Evolutionary conservation across 371 early-diverging fungal species (phyloP).

Genomic region (Mortierella sp.): DNA sequence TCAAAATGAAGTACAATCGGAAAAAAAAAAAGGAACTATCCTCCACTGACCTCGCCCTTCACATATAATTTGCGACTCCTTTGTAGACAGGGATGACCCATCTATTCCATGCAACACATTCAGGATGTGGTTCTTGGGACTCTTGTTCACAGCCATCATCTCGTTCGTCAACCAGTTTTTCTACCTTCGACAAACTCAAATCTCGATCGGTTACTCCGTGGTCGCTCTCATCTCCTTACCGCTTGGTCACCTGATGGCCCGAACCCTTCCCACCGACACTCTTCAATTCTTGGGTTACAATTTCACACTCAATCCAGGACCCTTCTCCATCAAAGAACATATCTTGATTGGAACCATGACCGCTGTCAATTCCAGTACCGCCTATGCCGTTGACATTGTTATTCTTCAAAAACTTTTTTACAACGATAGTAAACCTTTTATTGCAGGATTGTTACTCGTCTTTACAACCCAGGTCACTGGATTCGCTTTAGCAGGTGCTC

Average conservation of each 20-base stretch:
- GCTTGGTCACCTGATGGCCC: slow-evolving; percentile 69
- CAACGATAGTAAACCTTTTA: slow-evolving; percentile 66
- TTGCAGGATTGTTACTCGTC: slow-evolving; percentile 67
- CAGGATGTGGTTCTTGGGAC: slow-evolving; percentile 73
- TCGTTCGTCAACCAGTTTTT: slow-evolving; percentile 80
- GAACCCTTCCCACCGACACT: slow-evolving; percentile 55
- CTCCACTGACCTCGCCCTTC: background rate
- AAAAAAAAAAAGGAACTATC: background rate
- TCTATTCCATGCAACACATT: slow-evolving; percentile 74
- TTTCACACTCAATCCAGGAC: slow-evolving; percentile 57
- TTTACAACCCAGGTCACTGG: slow-evolving; percentile 79
- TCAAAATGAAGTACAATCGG: slow-evolving; percentile 11
- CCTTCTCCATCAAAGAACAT: slow-evolving; percentile 84
- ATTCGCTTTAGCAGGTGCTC: slow-evolving; percentile 83
- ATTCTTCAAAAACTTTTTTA: slow-evolving; percentile 73
- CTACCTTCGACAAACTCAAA: slow-evolving; percentile 73
- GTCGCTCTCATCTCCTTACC: slow-evolving; percentile 71
- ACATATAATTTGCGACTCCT: background rate
- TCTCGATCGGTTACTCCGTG: slow-evolving; percentile 66
- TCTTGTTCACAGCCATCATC: slow-evolving; percentile 66
- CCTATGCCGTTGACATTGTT: slow-evolving; percentile 74
- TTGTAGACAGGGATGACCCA: slow-evolving; percentile 63
- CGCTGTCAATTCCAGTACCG: slow-evolving; percentile 62
- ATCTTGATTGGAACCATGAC: slow-evolving; percentile 60
- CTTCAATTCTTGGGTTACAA: slow-evolving; percentile 6